Conservation (phyloP, 2,329 filamentous ascomycete genomes). For the Arthrinium phaeospermum region DNA sequence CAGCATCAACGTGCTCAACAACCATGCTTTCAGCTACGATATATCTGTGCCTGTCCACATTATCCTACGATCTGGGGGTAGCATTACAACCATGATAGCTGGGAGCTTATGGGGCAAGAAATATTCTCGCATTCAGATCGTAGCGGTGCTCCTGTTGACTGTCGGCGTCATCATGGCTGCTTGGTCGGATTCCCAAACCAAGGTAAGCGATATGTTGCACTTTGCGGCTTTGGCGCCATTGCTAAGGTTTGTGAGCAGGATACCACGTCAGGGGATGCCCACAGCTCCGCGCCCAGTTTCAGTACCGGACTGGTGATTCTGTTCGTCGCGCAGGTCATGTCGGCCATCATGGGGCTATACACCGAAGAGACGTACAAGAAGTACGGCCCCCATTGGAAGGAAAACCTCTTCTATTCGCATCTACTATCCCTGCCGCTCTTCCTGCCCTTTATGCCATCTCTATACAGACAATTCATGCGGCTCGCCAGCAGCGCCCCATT, state of each 20-base stretch:
- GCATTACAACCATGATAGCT: constrained; percentile 93
- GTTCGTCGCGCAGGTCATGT: constrained; percentile 86
- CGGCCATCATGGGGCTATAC: constrained; percentile 93
- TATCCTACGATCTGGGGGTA: constrained; percentile 92
- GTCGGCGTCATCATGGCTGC: constrained; percentile 86
- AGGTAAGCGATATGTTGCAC: constrained; percentile 57
- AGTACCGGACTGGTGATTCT: constrained; percentile 79
- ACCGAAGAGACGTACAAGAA: constrained; percentile 87
- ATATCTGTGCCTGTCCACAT: constrained; percentile 98
- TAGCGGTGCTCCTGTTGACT: constrained; percentile 83
- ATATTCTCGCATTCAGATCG: constrained; percentile 80
- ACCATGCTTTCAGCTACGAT: constrained; percentile 95
- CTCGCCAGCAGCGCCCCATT: constrained; percentile 70
- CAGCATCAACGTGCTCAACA: constrained; percentile 93
- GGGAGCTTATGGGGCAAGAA: constrained; percentile 85
- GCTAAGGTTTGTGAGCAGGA: constrained; percentile 12
- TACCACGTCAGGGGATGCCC: constrained; percentile 26
- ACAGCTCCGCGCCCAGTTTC: constrained; percentile 49
- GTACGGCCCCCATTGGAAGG: constrained; percentile 90
- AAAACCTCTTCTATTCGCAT: constrained; percentile 94
- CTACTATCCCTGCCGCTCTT: constrained; percentile 79
- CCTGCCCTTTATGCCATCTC: constrained; percentile 70
- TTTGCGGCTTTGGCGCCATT: neutral
- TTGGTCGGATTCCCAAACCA: constrained; percentile 85
- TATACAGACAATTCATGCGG: constrained; percentile 67